Evolutionary conservation across 768 basidiomycete species (phyloP).

Genomic region (Mycena alexandri): DNA sequence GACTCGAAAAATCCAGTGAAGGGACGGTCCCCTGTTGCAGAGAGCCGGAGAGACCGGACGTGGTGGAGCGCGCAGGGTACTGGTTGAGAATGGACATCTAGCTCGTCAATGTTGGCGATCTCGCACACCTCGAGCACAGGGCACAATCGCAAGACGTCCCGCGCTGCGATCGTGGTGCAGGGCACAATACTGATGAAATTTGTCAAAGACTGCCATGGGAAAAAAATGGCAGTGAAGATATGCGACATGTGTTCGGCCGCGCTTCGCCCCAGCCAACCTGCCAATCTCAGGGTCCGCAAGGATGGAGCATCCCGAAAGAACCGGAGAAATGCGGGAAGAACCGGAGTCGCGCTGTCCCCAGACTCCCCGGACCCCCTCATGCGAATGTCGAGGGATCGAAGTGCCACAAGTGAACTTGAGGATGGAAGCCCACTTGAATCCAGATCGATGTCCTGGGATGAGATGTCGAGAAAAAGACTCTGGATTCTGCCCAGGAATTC

Average conservation of each 20-base stretch:
- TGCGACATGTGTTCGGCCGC: no score
- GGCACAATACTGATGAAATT: neutral
- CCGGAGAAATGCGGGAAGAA: neutral
- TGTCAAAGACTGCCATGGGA: slow-evolving; percentile 12
- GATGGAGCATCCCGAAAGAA: slow-evolving; percentile 1
- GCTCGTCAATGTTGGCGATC: neutral
- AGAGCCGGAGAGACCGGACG: slow-evolving; percentile 2
- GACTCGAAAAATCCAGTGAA: slow-evolving; percentile 11
- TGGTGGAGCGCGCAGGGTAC: neutral
- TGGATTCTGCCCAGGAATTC: neutral
- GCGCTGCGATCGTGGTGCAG: neutral
- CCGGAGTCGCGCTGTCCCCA: neutral
- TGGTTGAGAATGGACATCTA: slow-evolving; percentile 3
- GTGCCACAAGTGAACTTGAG: neutral
- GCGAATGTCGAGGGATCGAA: slow-evolving; percentile 4
- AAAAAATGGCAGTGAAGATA: slow-evolving; percentile 9
- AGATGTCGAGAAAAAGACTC: neutral
- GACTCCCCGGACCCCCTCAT: neutral
- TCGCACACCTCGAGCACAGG: neutral
- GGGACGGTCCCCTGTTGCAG: neutral
- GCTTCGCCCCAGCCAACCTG: no score
- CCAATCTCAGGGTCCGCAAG: neutral
- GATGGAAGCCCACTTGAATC: slow-evolving; percentile 1
- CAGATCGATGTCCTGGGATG: neutral
- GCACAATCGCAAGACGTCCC: slow-evolving; percentile 1